Percentiles rank a stretch among this genome's conserved stretches.
These are phyloP conservation scores for Talaromyces sp. DNA, from an alignment of 2,329 filamentous ascomycete genomes.

Conservation along the genomic window DNA sequence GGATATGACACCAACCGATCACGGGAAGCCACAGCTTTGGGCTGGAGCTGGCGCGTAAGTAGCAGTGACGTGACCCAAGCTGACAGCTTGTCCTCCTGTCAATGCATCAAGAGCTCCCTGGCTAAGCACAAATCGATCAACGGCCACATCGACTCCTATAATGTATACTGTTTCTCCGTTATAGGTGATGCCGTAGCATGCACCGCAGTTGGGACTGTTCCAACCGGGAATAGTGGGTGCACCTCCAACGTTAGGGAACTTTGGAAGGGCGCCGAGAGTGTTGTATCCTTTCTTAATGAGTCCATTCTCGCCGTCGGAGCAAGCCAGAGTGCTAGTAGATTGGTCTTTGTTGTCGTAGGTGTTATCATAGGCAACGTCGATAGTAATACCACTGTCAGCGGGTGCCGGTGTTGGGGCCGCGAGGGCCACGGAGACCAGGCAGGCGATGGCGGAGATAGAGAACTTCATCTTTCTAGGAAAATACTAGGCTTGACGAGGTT, in stretches of 20 bases:
- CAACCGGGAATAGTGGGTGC: slow-evolving; percentile 45
- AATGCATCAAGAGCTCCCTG: slow-evolving; percentile 46
- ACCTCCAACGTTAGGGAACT: slow-evolving; percentile 48
- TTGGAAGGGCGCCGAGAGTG: slow-evolving; percentile 42
- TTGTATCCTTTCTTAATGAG: slow-evolving; percentile 27
- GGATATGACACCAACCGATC: neutral
- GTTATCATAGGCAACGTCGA: slow-evolving; percentile 64
- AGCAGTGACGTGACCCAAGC: slow-evolving; percentile 39
- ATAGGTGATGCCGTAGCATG: slow-evolving; percentile 50
- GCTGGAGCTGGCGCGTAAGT: slow-evolving; percentile 22
- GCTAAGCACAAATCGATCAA: slow-evolving; percentile 47
- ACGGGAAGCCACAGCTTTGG: slow-evolving; percentile 8
- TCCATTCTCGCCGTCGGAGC: slow-evolving; percentile 34
- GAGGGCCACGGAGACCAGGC: slow-evolving; percentile 13
- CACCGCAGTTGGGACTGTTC: slow-evolving; percentile 47
- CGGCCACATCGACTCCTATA: slow-evolving; percentile 44
- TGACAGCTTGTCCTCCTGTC: slow-evolving; percentile 42
- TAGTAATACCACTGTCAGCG: slow-evolving; percentile 11
- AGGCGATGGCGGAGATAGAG: neutral
- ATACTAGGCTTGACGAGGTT: neutral
- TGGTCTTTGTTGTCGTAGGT: slow-evolving; percentile 62
- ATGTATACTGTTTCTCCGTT: slow-evolving; percentile 43
- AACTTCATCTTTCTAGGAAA: neutral
- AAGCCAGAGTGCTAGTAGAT: slow-evolving; percentile 50
- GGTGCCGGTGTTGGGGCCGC: slow-evolving; percentile 7